Percentiles rank a stretch among this genome's conserved stretches.
Evolutionary conservation across 2,329 filamentous ascomycete species (phyloP).

Genomic region (Fusarium scirpi): DNA sequence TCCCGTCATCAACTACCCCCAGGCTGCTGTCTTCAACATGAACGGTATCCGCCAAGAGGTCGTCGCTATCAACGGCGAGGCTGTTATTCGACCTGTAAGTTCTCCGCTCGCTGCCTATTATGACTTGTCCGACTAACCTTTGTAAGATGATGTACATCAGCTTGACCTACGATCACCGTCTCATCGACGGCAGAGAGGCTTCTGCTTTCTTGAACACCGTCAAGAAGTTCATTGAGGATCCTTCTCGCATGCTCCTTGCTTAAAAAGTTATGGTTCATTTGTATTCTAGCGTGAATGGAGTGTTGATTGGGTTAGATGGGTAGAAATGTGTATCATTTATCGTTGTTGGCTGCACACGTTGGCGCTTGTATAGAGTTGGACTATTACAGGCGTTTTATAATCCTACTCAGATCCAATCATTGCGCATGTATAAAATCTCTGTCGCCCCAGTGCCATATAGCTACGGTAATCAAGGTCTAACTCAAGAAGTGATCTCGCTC

Average conservation of each 20-base stretch:
- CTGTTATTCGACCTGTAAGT: constrained; percentile 53
- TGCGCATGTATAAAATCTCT: background rate
- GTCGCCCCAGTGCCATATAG: background rate
- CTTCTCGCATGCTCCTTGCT: constrained; percentile 64
- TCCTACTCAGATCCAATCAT: background rate
- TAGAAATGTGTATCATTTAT: background rate
- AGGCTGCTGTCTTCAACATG: constrained; percentile 72
- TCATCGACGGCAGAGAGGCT: constrained; percentile 69
- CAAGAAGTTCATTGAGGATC: constrained; percentile 53
- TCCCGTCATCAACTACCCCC: constrained; percentile 81
- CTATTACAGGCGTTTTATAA: constrained; percentile 21
- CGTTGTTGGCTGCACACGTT: constrained; percentile 21
- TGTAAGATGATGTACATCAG: constrained; percentile 62
- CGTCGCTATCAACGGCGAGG: constrained; percentile 67
- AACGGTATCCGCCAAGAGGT: constrained; percentile 68
- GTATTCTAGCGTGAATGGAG: constrained; percentile 31
- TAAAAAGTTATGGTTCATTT: constrained; percentile 21
- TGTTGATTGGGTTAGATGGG: constrained; percentile 6
- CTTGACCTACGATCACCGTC: constrained; percentile 64
- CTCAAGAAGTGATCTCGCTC: constrained; percentile 45
- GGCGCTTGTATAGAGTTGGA: constrained; percentile 30
- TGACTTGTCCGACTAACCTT: background rate
- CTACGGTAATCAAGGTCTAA: background rate
- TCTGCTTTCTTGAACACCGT: constrained; percentile 65
- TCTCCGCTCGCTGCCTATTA: constrained; percentile 9